These are phyloP conservation scores for Leptographium wingfieldii DNA, from an alignment of 2,329 filamentous ascomycete genomes.

Conservation along the genomic window DNA sequence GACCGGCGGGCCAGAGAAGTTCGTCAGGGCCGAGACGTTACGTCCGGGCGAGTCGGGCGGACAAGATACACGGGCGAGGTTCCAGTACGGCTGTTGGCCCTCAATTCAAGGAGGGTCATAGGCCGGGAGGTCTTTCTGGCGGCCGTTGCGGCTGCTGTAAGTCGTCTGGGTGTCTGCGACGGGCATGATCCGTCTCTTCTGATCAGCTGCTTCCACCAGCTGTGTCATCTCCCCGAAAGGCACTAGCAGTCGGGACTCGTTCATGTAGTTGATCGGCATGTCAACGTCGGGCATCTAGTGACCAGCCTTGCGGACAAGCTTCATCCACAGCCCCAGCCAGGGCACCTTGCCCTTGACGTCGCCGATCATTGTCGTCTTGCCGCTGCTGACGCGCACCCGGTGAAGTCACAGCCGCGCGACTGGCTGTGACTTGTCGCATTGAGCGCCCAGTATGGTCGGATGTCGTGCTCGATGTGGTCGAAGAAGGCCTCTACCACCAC, in stretches of 20 bases:
- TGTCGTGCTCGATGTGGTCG: constrained; percentile 40
- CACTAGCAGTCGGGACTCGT: constrained; percentile 50
- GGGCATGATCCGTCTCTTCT: constrained; percentile 32
- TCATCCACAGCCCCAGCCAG: constrained; percentile 35
- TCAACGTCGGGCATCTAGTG: constrained; percentile 49
- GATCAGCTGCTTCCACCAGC: constrained; percentile 26
- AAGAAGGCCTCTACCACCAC: constrained; percentile 36
- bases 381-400: constrained; percentile 31
- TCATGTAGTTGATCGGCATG: constrained; percentile 52
- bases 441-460: constrained; percentile 42
- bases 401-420: constrained; percentile 26
- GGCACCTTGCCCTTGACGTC: constrained; percentile 26
- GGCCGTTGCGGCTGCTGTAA: constrained; percentile 17
- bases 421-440: constrained; percentile 21
- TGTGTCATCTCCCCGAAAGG: constrained; percentile 44
- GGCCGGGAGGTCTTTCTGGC: constrained; percentile 3
- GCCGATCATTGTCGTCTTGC: constrained; percentile 26
- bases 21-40: constrained; percentile 23
- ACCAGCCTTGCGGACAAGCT: constrained; percentile 37
- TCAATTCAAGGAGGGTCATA: constrained; percentile 35
- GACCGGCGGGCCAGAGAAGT: constrained; percentile 18
- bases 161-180: constrained; percentile 15
- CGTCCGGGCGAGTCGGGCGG: constrained; percentile 36
- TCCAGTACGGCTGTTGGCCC: constrained; percentile 39
- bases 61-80: constrained; percentile 42